Evolutionary conservation across 371 early-diverging fungal genomes (phyloP), one percentile per base, ranked within the genome.

Genomic region (Dipsacomyces acuminosporus): DNA sequence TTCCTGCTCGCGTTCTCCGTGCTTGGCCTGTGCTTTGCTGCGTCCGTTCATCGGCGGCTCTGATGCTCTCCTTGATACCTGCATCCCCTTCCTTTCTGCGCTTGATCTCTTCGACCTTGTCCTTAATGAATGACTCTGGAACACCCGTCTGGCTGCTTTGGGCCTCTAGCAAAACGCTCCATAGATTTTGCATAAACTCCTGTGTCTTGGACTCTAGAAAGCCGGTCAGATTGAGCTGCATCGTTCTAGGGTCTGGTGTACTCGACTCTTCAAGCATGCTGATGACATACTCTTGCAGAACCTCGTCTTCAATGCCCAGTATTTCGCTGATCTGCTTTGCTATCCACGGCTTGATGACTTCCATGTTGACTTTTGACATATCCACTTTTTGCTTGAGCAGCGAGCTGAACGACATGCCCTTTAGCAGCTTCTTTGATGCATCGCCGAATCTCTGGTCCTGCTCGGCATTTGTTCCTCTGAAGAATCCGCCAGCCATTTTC

Each of bases 161-260:
- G 1, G 97, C 96, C 63, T 90, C 90, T 34, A 94, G 58, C 18
- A 97, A 76, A 20, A 93, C 73, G n/a, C 77, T 76, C 94, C 96
- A 97, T 7, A 97, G 81, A 50, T 90, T 89, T 35, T 80, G 74
- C 58, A 95, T 81, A 73, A 97, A 96, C 7, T 56, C 61, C 36
- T 80, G 79, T 2, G 98, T 79, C 38, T 90, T 88, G 46, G 79
- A 76, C 57, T 93, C 94, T 38, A 97, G 71, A 67, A 97, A 97
- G 14, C 95, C 95, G 1, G 93, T 92, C n/a, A 97, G 76, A 62
- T 91, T 89, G 72, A 95, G 91, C 74, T 97, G 98, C 81, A 95
- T 87, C 34, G 77, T 62, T 53, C 82, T 82, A 30, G 96, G 93
- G 74, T 97, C 96, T 11, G 86, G 82, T 8, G 75, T 74, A 84